Base-by-base conservation (phyloP, 208 protist species). In the Crithidia expoeki region DNA sequence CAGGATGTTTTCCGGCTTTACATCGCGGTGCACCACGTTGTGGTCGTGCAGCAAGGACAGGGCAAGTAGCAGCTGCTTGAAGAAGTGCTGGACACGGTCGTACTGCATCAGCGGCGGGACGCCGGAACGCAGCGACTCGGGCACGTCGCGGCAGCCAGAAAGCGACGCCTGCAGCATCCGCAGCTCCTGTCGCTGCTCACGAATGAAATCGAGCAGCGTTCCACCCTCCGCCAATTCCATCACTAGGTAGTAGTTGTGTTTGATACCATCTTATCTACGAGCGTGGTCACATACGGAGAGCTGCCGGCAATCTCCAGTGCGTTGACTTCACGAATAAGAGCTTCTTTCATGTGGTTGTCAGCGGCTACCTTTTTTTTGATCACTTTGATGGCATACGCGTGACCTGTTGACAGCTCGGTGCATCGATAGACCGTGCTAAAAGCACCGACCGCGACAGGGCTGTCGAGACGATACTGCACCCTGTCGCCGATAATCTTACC, bases 1-100 rank as follows among this genome's bases (percentile, higher is more conserved):
- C 19, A 97, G 60, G 27, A 97, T 72, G 68, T 94, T 95, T 68
- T 97, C 92, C 38, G 88, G 88, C 46, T 97, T 97, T 50, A 97
- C 90, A 63, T 97, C 92, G 11, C 89, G 84, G 67, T 97, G 92
- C 10, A 92, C 90, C 19, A 97, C 63, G 57, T 94, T 83, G 74
- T 70, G 47, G 28, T 76, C 69, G 72, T 97, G 90, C 40, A 97
- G 66, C 11, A 55, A 53, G 11, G 74, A 27, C 11, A 97, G 53
- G 28, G 86, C 92, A 16, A 81, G 74, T 16, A 94, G 77, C 3
- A 95, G 74, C 67, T 97, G 88, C 69, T 84, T 81, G 33, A 88
- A 85, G 40, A 68, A 68, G 42, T 61, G 64, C 19, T 77, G 58
- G 17, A 72, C 63, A 46, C 59, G 79, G 27, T 74, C 59, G 58